A percentile compares a stretch with the other conserved stretches of the same genome.
phyloP scores from a whole-genome alignment of 768 basidiomycete species.

The Rhodotorula babjevae region DNA sequence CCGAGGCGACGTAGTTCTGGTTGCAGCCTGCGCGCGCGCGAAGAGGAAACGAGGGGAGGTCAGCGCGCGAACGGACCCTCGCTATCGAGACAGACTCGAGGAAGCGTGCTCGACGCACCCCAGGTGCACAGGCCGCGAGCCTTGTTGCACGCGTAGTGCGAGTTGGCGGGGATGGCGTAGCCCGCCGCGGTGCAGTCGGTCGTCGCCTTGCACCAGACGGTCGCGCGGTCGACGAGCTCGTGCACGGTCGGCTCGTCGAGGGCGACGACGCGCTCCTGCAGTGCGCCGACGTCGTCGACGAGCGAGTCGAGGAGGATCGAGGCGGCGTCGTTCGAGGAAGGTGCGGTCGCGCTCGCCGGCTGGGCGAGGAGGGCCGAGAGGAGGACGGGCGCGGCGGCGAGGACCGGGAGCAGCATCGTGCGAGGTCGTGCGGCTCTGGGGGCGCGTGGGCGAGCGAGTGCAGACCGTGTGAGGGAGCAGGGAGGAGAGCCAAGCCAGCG shows the following conservation, averaged over 20 bases:
- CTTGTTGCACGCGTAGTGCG: conserved; percentile 9
- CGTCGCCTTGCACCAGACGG: not conserved
- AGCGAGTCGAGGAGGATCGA: not conserved
- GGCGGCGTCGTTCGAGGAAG: not conserved
- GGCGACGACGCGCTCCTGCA: not conserved
- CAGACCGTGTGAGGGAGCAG: too few relatives aligned
- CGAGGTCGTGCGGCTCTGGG: too few relatives aligned
- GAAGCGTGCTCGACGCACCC: not conserved
- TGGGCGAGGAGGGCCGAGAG: not conserved
- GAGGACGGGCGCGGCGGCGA: not conserved
- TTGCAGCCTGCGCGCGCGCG: conserved; percentile 20
- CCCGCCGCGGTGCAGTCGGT: conserved; percentile 6
- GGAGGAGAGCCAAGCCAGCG: too few relatives aligned
- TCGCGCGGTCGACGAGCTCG: not conserved
- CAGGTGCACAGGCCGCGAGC: conserved; percentile 2
- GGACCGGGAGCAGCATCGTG: not conserved
- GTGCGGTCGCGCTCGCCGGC: not conserved
- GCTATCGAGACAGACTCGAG: too few relatives aligned
- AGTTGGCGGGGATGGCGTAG: conserved; percentile 6
- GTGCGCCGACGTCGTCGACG: not conserved
- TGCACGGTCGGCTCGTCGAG: too few relatives aligned
- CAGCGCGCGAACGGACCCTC: not conserved
- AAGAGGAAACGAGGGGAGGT: not conserved
- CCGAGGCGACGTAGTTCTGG: not conserved
- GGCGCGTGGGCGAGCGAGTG: too few relatives aligned